Base-by-base conservation (phyloP, 2,329 filamentous ascomycete genomes). In the Pseudogymnoascus sp. region DNA sequence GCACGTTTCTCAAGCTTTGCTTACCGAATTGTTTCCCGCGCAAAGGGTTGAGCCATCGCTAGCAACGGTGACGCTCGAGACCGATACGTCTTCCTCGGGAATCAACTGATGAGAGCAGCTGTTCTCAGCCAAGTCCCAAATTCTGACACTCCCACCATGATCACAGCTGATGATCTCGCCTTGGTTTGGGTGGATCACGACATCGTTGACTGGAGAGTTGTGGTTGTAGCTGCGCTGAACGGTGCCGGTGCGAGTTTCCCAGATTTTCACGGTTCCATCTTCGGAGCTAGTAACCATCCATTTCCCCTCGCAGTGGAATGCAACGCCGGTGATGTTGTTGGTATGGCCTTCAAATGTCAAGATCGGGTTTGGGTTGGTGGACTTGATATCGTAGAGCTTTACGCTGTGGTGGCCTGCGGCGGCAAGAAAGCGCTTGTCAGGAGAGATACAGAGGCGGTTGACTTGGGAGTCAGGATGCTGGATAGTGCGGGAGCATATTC, bases 281-380 rank as follows among this genome's bases (percentile, higher is more conserved):
- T 99, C 94, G 54, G 90, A 96, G 74, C 89, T 95, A 8, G 94
- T 99, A 16, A 97, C 94, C 90, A 99, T 97, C 94, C 94, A 99
- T 77, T 99, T 99, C 9, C 93, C 92, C 75, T 99, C 94, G 73
- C 93, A 97, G 74, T 99, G 94, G 73, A 99, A 99, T 9, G 92
- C 92, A 54, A 99, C 90, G 43, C 94, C 94, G 0, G 94, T 99
- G 72, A 99, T 88, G 70, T 99, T 99, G 67, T 87, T 91, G 11
- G 90, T 94, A 76, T 99, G 94, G 41, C 94, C 94, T 72, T 97
- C 93, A 70, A 99, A 97, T 18, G 89, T 92, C 70, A 97, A 84
- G 22, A 97, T 81, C 1, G 94, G 89, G 66, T 93, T 94, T 2
- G 94, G 92, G 70, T 97, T 97, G n/a, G 91, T 93, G 14, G 91